phyloP scores from a whole-genome alignment of 2,329 filamentous ascomycete genomes.

The Penicillium paneum region DNA sequence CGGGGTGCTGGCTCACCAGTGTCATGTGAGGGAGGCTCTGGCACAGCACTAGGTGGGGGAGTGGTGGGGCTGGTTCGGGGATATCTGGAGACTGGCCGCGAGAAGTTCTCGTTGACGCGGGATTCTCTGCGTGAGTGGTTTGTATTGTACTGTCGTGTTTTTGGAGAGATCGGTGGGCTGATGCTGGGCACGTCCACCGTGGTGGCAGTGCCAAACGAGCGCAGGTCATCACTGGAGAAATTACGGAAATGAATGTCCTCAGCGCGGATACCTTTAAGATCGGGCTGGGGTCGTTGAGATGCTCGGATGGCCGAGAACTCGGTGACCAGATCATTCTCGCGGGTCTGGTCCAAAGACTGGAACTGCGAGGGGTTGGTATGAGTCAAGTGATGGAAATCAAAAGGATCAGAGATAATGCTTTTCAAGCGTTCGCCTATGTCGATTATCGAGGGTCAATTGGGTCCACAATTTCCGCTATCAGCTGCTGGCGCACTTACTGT shows the following conservation, averaged over 20 bases:
- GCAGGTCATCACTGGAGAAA: conserved; percentile 33
- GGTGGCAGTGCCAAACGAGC: conserved; percentile 21
- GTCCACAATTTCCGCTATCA: not conserved
- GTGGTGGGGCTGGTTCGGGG: conserved; percentile 40
- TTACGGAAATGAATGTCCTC: conserved; percentile 45
- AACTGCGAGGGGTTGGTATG: conserved; percentile 58
- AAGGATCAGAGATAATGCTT: conserved; percentile 58
- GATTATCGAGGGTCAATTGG: conserved; percentile 6
- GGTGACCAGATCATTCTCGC: conserved; percentile 51
- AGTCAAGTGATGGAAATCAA: conserved; percentile 63
- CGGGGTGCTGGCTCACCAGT: conserved; percentile 36
- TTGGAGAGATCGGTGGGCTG: conserved; percentile 34
- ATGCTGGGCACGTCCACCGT: conserved; percentile 24
- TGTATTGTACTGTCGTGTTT: conserved; percentile 22
- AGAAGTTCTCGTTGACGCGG: conserved; percentile 53
- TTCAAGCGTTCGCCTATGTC: conserved; percentile 43
- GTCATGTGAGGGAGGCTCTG: conserved; percentile 32
- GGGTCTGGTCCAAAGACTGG: conserved; percentile 50
- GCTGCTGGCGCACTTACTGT: conserved; percentile 33
- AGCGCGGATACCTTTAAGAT: conserved; percentile 53
- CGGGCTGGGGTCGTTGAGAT: conserved; percentile 49
- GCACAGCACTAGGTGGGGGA: conserved; percentile 39
- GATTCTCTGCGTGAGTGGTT: conserved; percentile 32
- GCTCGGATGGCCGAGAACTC: conserved; percentile 55
- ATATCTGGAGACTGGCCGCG: conserved; percentile 48